Conservation (phyloP, 169 alveolate species). For the Cryptosporidium sp. region DNA sequence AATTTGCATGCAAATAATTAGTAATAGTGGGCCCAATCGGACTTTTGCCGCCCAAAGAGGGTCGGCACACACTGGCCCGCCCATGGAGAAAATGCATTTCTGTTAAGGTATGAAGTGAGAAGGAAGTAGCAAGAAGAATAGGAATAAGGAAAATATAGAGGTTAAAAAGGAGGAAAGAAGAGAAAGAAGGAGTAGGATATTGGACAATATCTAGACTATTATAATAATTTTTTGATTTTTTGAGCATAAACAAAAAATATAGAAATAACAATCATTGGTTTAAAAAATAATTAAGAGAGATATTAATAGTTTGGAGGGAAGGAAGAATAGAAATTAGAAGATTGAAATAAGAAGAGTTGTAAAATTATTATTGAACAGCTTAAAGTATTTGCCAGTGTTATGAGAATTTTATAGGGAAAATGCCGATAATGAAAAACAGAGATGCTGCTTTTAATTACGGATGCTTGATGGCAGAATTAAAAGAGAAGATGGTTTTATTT, state of each 20-base stretch:
- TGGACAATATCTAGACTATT: not conserved
- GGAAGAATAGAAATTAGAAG: not conserved
- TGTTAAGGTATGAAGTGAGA: constrained; percentile 26
- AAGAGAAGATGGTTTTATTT: not conserved
- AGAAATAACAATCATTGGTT: no score
- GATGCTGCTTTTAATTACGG: constrained; percentile 22
- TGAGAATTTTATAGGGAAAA: not conserved
- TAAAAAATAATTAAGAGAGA: not conserved
- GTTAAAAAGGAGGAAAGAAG: not conserved
- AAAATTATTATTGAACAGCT: not conserved
- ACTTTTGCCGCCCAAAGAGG: constrained; percentile 22
- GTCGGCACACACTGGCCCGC: constrained; percentile 43
- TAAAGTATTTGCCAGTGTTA: not conserved
- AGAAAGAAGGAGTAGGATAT: not conserved
- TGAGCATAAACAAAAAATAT: not conserved
- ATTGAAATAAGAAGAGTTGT: not conserved
- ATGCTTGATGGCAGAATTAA: constrained; percentile 30
- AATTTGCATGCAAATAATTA: constrained; percentile 1
- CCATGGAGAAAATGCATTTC: not conserved
- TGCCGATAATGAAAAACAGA: constrained; percentile 4
- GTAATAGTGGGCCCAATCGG: constrained; percentile 43
- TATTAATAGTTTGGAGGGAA: not conserved
- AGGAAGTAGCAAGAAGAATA: constrained; percentile 17
- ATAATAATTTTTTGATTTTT: no score
- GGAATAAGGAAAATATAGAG: not conserved